Conservation (phyloP, 164 flowering plant species). For the Vitis rotundifolia region DNA sequence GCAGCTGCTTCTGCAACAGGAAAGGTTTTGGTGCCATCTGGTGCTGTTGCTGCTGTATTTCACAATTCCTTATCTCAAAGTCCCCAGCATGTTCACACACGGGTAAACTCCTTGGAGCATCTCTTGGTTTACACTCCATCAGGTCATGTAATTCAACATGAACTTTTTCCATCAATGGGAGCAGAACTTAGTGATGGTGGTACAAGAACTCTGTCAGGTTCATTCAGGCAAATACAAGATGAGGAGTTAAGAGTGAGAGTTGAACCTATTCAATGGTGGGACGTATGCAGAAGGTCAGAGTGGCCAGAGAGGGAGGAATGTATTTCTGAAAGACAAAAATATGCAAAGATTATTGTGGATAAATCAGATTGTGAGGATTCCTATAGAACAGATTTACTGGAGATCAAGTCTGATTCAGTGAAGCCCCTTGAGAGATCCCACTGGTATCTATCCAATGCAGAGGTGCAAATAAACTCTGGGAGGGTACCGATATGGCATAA, state of each 20-base stretch:
- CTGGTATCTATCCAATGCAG: constrained; percentile 81
- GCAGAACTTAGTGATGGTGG: constrained; percentile 39
- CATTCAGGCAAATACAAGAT: constrained; percentile 46
- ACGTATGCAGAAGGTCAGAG: constrained; percentile 80
- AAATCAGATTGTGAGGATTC: constrained; percentile 38
- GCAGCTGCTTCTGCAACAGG: constrained; percentile 74
- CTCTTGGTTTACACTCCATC: constrained; percentile 85
- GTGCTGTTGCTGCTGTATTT: constrained; percentile 83
- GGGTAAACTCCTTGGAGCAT: constrained; percentile 58
- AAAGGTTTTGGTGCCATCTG: constrained; percentile 64
- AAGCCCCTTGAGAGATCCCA: constrained; percentile 54
- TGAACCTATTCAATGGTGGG: constrained; percentile 91
- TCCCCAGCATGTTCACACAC: constrained; percentile 30
- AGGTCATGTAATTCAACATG: constrained; percentile 80
- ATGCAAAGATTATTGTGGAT: constrained; percentile 26
- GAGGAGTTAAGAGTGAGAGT: constrained; percentile 72
- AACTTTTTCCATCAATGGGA: constrained; percentile 56
- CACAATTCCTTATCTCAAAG: constrained; percentile 52
- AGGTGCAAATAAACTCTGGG: constrained; percentile 68
- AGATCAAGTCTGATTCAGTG: constrained; percentile 15
- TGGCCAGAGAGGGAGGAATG: constrained; percentile 81
- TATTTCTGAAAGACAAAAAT: constrained; percentile 34
- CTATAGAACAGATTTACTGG: constrained; percentile 12
- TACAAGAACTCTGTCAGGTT: constrained; percentile 37
- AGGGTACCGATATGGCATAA: constrained; percentile 76